Evolutionary conservation across 306 rosid species (phyloP).

Genomic region (Prosopis cineraria): DNA sequence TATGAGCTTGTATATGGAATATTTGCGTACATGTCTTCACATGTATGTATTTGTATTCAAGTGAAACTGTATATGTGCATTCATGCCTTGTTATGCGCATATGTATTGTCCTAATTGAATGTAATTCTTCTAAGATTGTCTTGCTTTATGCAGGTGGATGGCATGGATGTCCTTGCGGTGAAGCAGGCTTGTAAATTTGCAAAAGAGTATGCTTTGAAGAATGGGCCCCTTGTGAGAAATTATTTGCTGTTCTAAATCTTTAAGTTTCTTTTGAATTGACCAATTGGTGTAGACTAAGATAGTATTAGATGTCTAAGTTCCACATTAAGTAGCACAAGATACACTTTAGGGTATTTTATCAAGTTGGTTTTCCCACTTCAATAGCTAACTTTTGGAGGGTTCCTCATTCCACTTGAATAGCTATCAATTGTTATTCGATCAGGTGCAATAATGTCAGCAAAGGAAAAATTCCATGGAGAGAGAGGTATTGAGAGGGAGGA

Average conservation of each 20-base stretch:
- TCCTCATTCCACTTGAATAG: neutral
- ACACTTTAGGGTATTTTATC: neutral
- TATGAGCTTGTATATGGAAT: neutral
- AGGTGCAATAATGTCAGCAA: neutral
- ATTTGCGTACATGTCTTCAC: neutral
- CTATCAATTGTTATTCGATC: neutral
- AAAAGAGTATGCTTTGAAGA: conserved; percentile 81
- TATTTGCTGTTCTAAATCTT: neutral
- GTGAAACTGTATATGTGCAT: neutral
- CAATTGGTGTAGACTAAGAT: neutral
- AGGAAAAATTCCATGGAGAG: neutral
- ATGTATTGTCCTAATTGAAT: conserved; percentile 14
- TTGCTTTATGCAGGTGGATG: conserved; percentile 68
- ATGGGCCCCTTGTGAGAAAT: conserved; percentile 86
- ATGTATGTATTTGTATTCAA: neutral
- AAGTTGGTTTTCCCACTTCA: neutral
- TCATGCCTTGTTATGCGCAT: neutral
- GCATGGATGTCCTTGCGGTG: conserved; percentile 90
- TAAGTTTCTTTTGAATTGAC: neutral
- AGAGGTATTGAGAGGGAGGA: neutral
- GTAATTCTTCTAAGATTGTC: neutral
- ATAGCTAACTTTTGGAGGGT: neutral
- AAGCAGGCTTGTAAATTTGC: conserved; percentile 92
- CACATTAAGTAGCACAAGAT: neutral
- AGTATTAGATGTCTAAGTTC: neutral